Evolutionary conservation across 1,139 yeast genomes (phyloP), one percentile per base, ranked within the genome.

Genomic region (Saccharomyces pastorianus): DNA sequence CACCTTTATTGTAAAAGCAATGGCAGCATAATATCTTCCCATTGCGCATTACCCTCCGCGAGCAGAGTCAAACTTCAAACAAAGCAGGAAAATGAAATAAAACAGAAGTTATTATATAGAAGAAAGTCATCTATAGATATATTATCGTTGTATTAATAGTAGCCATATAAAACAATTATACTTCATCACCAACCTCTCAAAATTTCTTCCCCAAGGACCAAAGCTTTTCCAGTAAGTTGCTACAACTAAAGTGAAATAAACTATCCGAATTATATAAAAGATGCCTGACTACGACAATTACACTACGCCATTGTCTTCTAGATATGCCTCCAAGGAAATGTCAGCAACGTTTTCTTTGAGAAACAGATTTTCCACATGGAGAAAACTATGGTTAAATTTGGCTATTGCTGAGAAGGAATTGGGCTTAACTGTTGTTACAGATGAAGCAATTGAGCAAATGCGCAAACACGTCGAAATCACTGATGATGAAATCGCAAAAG

Each of bases 321-420:
- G 99, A 76, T 93, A 93, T 77, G 99, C 99, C 54, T 88, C 96
- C 61, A 91, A 87, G 70, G 99, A 93, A 76, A 93, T 93, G 99
- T 85, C 96, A 59, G 78, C 80, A 65, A 79, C 93, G 69, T 93
- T 93, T 79, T 91, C 98, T 51, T 76, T 87, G 69, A 84, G 96
- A 76, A 91, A 88, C 76, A 82, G 99, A 71, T 93, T 87, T 73
- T 87, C 96, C 53, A 93, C 99, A 51, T 93, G 99, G 99, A 86
- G 99, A 80, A 88, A 88, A 73, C 81, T 93, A 63, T 93, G 99
- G 99, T 82, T 84, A 69, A 90, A 88, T 71, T 79, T 93, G 64
- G 99, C 99, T 63, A 85, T 86, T 70, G 99, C 99, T 59, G 99
- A 93, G 76, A 79, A 89, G 73, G 88, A 89, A 70, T 81, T 90